phyloP scores from a whole-genome alignment of 139 green algal genomes.

The Trebouxia sp. region DNA sequence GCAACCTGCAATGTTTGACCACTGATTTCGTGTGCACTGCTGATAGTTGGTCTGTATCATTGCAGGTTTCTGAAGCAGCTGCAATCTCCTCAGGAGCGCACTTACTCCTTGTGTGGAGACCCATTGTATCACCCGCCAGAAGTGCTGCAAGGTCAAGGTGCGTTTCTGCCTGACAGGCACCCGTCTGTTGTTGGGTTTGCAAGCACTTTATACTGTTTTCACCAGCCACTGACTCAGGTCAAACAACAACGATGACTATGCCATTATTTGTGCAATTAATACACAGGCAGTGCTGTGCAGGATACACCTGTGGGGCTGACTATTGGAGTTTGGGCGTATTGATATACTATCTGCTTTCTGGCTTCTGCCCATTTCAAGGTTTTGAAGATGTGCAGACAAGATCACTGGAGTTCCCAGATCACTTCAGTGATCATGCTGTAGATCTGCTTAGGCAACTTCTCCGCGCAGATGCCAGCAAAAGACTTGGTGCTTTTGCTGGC shows the following conservation, averaged over 20 bases:
- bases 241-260: too few relatives aligned
- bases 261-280: too few relatives aligned
- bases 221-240: not conserved
- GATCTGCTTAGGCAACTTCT: slow-evolving; percentile 65
- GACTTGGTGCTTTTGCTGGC: slow-evolving; percentile 42
- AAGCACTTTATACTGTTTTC: not conserved
- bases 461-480: slow-evolving; percentile 39
- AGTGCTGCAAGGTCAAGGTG: slow-evolving; percentile 51
- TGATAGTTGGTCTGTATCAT: not conserved
- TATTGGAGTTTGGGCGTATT: slow-evolving; percentile 76
- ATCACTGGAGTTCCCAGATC: not conserved
- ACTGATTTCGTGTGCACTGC: not conserved
- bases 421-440: slow-evolving; percentile 47
- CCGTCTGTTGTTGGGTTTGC: too few relatives aligned
- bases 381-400: not conserved
- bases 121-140: slow-evolving; percentile 64
- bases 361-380: slow-evolving; percentile 54
- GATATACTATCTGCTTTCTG: slow-evolving; percentile 66
- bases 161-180: too few relatives aligned
- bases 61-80: slow-evolving; percentile 19
- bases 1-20: not conserved
- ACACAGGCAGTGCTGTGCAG: slow-evolving; percentile 34
- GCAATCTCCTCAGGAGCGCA: slow-evolving; percentile 33
- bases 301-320: slow-evolving; percentile 54
- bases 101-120: slow-evolving; percentile 82